Evolutionary conservation across 768 basidiomycete species (phyloP), one percentile per base, ranked within the genome.

Genomic region (Boletales sp.): DNA sequence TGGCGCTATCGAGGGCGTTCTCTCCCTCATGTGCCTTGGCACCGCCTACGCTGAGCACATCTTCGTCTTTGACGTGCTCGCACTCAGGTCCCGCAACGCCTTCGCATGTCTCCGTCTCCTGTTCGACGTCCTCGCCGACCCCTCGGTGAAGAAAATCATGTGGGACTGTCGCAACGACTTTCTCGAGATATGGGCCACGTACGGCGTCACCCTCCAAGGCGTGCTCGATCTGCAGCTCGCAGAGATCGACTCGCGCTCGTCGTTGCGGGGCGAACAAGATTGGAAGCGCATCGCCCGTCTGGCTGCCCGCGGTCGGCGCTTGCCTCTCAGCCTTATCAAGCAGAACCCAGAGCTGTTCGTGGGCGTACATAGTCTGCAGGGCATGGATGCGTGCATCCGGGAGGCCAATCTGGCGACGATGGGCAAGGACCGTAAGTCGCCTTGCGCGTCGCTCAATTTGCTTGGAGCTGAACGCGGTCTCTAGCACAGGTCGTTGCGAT

Each of bases 91-190:
- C 2, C 52, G 46, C 32, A 44, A 56, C 6, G 52, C 56, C n/a
- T 38, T 57, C 43, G 30, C 57, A 0, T 54, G 55, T 42, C 56
- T 73, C 17, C 49, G 57, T 2, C 51, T 49, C 15, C 50, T 75
- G 13, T 48, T 65, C 8, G 44, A 51, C 15, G 51, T 72, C 13
- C 65, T 76, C 43, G 55, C 52, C 19, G 58, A 67, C 34, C 56
- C 60, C 12, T 31, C 41, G 2, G 53, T 72, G 33, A 59, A 62
- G 30, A 76, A 75, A 56, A 54, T 76, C 51, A 69, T 72, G 53
- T 76, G 70, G 67, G 74, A 76, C 53, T 73, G 73, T 11, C 64
- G 74, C 2, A 68, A 68, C 57, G 74, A 75, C 56, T 72, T 59
- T 56, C 57, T 68, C 32, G 74, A 75, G 51, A 59, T 76, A 4